Evolutionary conservation across 805 yeast species (phyloP).

Genomic region (Spencermartinsiella europaea): DNA sequence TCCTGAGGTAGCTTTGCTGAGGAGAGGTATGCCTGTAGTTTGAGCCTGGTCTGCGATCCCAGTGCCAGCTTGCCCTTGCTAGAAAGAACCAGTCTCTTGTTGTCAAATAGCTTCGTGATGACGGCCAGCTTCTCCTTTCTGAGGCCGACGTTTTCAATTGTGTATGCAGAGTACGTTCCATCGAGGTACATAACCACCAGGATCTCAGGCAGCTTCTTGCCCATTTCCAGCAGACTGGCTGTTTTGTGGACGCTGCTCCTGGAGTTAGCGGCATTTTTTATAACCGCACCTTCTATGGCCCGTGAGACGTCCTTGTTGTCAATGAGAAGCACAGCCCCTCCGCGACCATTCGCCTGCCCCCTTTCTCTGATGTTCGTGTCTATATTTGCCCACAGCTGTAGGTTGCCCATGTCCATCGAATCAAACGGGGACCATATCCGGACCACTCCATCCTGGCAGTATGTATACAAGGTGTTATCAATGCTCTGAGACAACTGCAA

Average conservation of each 20-base stretch:
- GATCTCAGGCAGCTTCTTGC: constrained; percentile 17
- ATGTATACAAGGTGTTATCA: constrained; percentile 56
- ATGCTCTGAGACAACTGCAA: constrained; percentile 35
- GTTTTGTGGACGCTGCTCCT: not conserved
- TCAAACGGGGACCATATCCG: constrained; percentile 51
- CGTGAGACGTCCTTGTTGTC: constrained; percentile 37
- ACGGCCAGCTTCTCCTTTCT: constrained; percentile 39
- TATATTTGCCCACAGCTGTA: constrained; percentile 41
- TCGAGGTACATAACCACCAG: constrained; percentile 11
- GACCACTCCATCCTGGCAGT: constrained; percentile 53
- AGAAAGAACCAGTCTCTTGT: constrained; percentile 8
- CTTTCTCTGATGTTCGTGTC: too few relatives aligned
- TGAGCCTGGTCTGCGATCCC: constrained; percentile 4
- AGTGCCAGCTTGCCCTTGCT: constrained; percentile 8
- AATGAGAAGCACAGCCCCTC: constrained; percentile 33
- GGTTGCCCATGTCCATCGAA: constrained; percentile 17
- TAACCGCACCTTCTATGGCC: constrained; percentile 21
- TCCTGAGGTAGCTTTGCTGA: not conserved
- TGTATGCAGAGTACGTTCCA: constrained; percentile 33
- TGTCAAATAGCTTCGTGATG: constrained; percentile 35
- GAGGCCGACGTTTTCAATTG: constrained; percentile 47
- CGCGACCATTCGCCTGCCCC: constrained; percentile 12
- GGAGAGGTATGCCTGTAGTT: constrained; percentile 9
- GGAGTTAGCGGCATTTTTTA: constrained; percentile 5
- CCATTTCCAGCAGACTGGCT: constrained; percentile 14